Conservation (phyloP, 441 rosid species). For the Populus trichocarpa region DNA sequence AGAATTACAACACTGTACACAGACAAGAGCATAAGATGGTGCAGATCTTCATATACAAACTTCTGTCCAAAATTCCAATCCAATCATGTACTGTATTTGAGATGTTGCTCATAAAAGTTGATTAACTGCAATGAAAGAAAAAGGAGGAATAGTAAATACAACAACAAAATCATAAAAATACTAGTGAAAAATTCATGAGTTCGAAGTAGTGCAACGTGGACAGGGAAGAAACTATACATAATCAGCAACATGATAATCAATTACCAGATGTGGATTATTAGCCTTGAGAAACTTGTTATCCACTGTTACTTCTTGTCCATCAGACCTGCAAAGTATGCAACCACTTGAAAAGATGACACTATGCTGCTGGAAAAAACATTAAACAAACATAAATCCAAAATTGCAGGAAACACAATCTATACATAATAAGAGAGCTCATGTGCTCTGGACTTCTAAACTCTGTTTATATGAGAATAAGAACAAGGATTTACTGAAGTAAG, state of each 20-base stretch:
- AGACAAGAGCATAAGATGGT: slow-evolving; percentile 12
- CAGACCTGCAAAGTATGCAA: slow-evolving; percentile 50
- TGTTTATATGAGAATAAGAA: not conserved
- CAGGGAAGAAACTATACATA: not conserved
- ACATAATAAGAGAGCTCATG: not conserved
- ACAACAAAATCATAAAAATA: not conserved
- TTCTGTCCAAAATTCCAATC: slow-evolving; percentile 10
- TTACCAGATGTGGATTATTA: slow-evolving; percentile 86
- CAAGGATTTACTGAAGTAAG: not conserved
- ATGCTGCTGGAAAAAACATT: not conserved
- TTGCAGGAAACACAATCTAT: not conserved
- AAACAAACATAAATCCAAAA: not conserved
- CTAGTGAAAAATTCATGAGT: not conserved
- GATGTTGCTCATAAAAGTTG: slow-evolving; percentile 89
- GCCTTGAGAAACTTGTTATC: slow-evolving; percentile 87
- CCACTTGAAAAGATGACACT: not conserved
- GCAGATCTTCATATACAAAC: slow-evolving; percentile 2
- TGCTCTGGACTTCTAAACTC: not conserved
- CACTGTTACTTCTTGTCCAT: slow-evolving; percentile 83
- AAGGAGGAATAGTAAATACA: slow-evolving; percentile 3
- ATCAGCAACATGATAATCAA: slow-evolving; percentile 5
- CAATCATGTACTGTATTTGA: slow-evolving; percentile 65
- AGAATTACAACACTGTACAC: slow-evolving; percentile 30
- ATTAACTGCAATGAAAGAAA: slow-evolving; percentile 55
- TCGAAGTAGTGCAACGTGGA: not conserved